Evolutionary conservation across 2,329 filamentous ascomycete genomes (phyloP).

Genomic region (Colletotrichum sp.): DNA sequence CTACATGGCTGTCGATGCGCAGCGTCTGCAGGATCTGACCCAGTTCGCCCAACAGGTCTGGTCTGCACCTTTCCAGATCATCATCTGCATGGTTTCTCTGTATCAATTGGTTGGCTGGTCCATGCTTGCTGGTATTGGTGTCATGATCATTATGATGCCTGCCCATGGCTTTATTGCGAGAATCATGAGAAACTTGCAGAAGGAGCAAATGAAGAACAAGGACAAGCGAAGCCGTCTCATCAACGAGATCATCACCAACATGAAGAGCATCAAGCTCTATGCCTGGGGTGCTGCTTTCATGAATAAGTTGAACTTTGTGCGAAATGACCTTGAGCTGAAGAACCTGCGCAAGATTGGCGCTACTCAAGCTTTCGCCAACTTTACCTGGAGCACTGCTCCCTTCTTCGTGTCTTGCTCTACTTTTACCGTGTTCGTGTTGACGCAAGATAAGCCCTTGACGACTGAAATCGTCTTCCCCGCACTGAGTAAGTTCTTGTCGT

Average conservation of each 20-base stretch:
- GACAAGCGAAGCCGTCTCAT: conserved; percentile 91
- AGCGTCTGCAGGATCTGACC: conserved; percentile 90
- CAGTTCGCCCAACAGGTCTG: conserved; percentile 96
- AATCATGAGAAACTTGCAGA: conserved; percentile 93
- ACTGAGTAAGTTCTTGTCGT: conserved; percentile 34
- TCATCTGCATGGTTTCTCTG: conserved; percentile 92
- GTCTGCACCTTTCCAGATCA: conserved; percentile 97
- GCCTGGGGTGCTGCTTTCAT: conserved; percentile 98
- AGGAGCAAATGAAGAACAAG: conserved; percentile 99
- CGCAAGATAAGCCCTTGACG: conserved; percentile 78
- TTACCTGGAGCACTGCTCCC: conserved; percentile 96
- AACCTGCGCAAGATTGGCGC: conserved; percentile 96
- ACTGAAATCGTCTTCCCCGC: conserved; percentile 97
- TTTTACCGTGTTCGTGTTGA: conserved; percentile 92
- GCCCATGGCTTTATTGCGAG: conserved; percentile 91
- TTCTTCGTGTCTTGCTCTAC: conserved; percentile 98
- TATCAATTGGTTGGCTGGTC: conserved; percentile 95
- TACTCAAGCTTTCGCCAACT: conserved; percentile 92
- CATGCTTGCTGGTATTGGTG: conserved; percentile 93
- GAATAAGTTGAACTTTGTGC: conserved; percentile 93
- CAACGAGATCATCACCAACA: conserved; percentile 98
- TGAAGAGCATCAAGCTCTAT: conserved; percentile 99
- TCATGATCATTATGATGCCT: conserved; percentile 98
- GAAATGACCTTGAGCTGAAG: conserved; percentile 94
- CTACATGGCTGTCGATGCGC: conserved; percentile 98